phyloP scores from a whole-genome alignment of 2,329 filamentous ascomycete species.

The Curvularia eragrostidis region DNA sequence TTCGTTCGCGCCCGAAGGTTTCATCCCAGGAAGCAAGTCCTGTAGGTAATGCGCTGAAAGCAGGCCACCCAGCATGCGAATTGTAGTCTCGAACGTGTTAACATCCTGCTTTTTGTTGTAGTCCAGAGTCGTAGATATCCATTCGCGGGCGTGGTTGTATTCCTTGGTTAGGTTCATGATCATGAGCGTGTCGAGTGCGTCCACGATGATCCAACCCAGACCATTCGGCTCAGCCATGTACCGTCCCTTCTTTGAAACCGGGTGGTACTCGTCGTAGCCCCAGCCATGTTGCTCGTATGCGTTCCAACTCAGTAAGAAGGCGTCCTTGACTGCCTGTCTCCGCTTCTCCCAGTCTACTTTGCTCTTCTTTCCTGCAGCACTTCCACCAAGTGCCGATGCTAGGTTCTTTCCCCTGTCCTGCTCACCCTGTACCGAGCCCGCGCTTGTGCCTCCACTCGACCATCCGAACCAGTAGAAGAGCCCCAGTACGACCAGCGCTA shows the following conservation, averaged over 20 bases:
- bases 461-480: conserved; percentile 74
- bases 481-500: conserved; percentile 62
- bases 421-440: conserved; percentile 35
- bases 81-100: conserved; percentile 97
- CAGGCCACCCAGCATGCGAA: conserved; percentile 93
- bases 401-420: conserved; percentile 46
- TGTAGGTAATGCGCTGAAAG: conserved; percentile 96
- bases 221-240: conserved; percentile 84
- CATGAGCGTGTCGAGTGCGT: conserved; percentile 95
- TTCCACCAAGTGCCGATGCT: conserved; percentile 39
- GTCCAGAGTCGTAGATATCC: conserved; percentile 79
- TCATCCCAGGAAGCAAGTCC: conserved; percentile 78
- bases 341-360: conserved; percentile 76
- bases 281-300: conserved; percentile 92
- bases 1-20: conserved; percentile 73
- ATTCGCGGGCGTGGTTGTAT: conserved; percentile 82
- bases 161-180: conserved; percentile 95
- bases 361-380: conserved; percentile 36
- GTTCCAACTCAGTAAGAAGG: conserved; percentile 90
- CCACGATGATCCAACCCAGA: conserved; percentile 97
- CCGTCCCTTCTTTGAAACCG: conserved; percentile 76
- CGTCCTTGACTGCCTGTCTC: conserved; percentile 82
- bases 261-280: conserved; percentile 90
- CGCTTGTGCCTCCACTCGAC: conserved; percentile 38
- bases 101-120: conserved; percentile 96